These are phyloP conservation scores for Leavenworthia alabamica DNA, from an alignment of 345 rosid species.

Conservation along the genomic window DNA sequence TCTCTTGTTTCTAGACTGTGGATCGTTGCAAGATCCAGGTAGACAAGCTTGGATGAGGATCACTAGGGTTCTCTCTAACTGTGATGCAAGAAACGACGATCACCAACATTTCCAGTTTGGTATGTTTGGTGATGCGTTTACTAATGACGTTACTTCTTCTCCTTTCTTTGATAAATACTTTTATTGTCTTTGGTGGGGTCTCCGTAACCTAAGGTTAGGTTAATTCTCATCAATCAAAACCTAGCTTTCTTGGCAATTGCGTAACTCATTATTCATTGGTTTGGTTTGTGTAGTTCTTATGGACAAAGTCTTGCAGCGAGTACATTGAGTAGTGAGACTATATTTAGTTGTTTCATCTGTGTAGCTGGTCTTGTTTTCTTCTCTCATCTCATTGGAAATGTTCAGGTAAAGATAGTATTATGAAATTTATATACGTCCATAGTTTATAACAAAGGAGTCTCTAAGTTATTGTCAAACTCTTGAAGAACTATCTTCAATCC, in stretches of 20 bases:
- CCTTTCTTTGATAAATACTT: conserved; percentile 56
- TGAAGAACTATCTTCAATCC: conserved; percentile 78
- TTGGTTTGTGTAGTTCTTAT: conserved; percentile 56
- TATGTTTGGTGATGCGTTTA: conserved; percentile 65
- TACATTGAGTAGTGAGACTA: conserved; percentile 47
- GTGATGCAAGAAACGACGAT: conserved; percentile 48
- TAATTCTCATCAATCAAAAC: background rate
- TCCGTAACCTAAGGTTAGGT: conserved; percentile 59
- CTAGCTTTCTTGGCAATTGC: background rate
- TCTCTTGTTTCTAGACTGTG: conserved; percentile 55
- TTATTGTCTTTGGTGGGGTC: conserved; percentile 94
- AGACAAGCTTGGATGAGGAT: conserved; percentile 57
- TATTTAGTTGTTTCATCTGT: conserved; percentile 60
- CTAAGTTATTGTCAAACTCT: conserved; percentile 2
- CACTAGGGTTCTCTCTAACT: conserved; percentile 37
- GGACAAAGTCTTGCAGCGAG: conserved; percentile 66
- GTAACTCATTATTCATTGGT: background rate
- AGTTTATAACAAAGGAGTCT: background rate
- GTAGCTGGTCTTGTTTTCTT: conserved; percentile 68
- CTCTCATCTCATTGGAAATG: conserved; percentile 79
- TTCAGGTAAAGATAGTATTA: too few relatives aligned
- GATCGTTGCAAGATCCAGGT: conserved; percentile 32
- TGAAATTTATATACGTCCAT: background rate
- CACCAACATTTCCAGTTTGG: conserved; percentile 52
- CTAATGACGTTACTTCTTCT: conserved; percentile 51